Base-by-base conservation (phyloP, 805 yeast species). In the Wickerhamiella azymoides region DNA sequence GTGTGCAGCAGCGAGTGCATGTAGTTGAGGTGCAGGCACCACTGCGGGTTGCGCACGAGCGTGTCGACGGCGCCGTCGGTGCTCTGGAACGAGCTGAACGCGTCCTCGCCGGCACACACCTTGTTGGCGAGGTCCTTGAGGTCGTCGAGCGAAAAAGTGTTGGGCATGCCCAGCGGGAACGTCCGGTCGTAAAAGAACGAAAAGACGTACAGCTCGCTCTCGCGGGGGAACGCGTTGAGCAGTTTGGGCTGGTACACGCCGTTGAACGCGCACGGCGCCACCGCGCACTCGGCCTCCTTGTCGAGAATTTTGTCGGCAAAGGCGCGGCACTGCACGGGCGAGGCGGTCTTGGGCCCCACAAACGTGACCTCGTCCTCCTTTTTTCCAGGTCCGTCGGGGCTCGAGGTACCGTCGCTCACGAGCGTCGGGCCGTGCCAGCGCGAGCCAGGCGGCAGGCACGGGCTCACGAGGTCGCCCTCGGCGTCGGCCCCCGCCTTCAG, bases 171-270 rank as follows among this genome's bases (percentile, higher is more conserved):
- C 54, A 92, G 71, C 40, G 97, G 96, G 60, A 73, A 78, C 30
- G 96, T 83, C 60, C 94, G 76, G 66, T 92, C 99, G 67, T 85
- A 93, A 67, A 92, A 92, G 71, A 77, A 92, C 10, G 97, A 89
- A 67, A 93, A 86, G 37, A 92, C 77, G 64, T 70, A 92, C 74
- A 92, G 72, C 58, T 92, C 97, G 36, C 79, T 73, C 27, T 75
- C 63, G 46, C 69, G 69, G 45, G 77, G 72, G 72, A 92, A 92
- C 13, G 94, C 78, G 51, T 72, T 75, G 39, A 76, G 76, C 57
- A 92, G 69, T 3, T 94, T 82, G 8, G 99, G 99, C 69, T 92
- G 98, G 64, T 93, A 94, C 43, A 86, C 82, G 59, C 99, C 98
- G 60, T 89, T 85, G 73, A 92, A 92, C 2, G 96, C 84, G 64